Evolutionary conservation across 2,329 filamentous ascomycete species (phyloP).

Genomic region (Cladosporium austrohemisphaericum): DNA sequence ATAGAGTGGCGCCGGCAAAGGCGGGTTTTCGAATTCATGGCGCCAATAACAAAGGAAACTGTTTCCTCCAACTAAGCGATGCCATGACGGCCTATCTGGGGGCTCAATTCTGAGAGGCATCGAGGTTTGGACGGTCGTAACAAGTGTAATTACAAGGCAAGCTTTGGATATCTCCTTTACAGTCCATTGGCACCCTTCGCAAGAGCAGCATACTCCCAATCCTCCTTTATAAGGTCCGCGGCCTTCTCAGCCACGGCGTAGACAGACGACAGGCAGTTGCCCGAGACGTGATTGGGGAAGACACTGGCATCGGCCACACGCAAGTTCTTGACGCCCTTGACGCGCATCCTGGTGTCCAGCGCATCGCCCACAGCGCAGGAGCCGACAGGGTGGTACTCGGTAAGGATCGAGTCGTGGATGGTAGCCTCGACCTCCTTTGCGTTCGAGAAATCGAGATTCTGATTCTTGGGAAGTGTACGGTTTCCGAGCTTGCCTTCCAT

Average conservation of each 20-base stretch:
- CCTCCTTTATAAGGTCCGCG: slow-evolving; percentile 51
- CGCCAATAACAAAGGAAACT: too few relatives aligned
- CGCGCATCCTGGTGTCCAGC: slow-evolving; percentile 54
- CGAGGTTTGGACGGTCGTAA: too few relatives aligned
- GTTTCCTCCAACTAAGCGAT: too few relatives aligned
- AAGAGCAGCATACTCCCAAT: slow-evolving; percentile 19
- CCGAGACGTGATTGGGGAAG: slow-evolving; percentile 55
- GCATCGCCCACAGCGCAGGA: slow-evolving; percentile 44
- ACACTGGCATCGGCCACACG: slow-evolving; percentile 61
- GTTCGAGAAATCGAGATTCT: slow-evolving; percentile 23
- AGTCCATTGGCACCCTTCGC: not conserved
- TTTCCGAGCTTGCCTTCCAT: slow-evolving; percentile 40
- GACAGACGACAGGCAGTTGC: slow-evolving; percentile 49
- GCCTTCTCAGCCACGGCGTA: slow-evolving; percentile 62
- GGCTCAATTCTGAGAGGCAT: too few relatives aligned
- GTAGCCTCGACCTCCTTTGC: slow-evolving; percentile 26
- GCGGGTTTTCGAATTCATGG: too few relatives aligned
- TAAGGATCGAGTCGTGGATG: slow-evolving; percentile 25
- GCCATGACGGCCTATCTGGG: too few relatives aligned
- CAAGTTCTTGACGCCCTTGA: slow-evolving; percentile 53
- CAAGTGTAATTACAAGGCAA: not conserved
- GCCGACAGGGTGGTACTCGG: slow-evolving; percentile 39
- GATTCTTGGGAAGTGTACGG: slow-evolving; percentile 32
- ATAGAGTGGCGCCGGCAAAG: too few relatives aligned
- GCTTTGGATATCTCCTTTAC: not conserved